A percentile compares a stretch with the other conserved stretches of the same genome.
These are phyloP conservation scores for Globisporangium okanoganense DNA, from an alignment of 352 stramenopile genomes.

Conservation along the genomic window DNA sequence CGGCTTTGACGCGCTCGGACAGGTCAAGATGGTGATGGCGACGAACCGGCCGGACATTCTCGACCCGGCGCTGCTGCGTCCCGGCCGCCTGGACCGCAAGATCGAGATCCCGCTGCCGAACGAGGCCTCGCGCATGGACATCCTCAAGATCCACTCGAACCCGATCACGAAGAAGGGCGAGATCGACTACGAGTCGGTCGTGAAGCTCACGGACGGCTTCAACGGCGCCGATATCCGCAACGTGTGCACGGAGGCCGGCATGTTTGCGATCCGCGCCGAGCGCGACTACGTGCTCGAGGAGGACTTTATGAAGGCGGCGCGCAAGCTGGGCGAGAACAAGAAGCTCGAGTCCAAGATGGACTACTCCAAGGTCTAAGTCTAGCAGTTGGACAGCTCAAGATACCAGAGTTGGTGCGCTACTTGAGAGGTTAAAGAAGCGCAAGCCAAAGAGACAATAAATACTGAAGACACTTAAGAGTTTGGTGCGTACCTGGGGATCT, in stretches of 20 bases:
- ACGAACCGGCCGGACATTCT: slow-evolving; percentile 99
- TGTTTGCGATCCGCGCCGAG: slow-evolving; percentile 99
- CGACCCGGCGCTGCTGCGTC: slow-evolving; percentile 97
- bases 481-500: neutral
- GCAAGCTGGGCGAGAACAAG: slow-evolving; percentile 99
- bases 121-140: slow-evolving; percentile 97
- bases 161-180: slow-evolving; percentile 99
- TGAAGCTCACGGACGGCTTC: slow-evolving; percentile 99
- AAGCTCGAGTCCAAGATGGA: slow-evolving; percentile 99
- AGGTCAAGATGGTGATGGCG: slow-evolving; percentile 99
- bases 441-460: neutral
- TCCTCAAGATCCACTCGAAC: slow-evolving; percentile 99
- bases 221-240: slow-evolving; percentile 99
- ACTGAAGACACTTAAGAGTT: neutral
- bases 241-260: slow-evolving; percentile 94
- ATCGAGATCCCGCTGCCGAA: slow-evolving; percentile 99
- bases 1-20: slow-evolving; percentile 97
- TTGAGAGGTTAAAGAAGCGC: neutral
- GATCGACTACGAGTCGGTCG: slow-evolving; percentile 99
- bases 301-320: slow-evolving; percentile 99
- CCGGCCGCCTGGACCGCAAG: slow-evolving; percentile 98
- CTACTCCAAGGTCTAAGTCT: slow-evolving; percentile 98
- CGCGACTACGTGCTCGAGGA: slow-evolving; percentile 99
- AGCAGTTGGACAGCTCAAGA: neutral
- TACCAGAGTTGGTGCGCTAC: neutral